These are phyloP conservation scores for Oemleria cerasiformis DNA, from an alignment of 306 rosid genomes.

Conservation along the genomic window DNA sequence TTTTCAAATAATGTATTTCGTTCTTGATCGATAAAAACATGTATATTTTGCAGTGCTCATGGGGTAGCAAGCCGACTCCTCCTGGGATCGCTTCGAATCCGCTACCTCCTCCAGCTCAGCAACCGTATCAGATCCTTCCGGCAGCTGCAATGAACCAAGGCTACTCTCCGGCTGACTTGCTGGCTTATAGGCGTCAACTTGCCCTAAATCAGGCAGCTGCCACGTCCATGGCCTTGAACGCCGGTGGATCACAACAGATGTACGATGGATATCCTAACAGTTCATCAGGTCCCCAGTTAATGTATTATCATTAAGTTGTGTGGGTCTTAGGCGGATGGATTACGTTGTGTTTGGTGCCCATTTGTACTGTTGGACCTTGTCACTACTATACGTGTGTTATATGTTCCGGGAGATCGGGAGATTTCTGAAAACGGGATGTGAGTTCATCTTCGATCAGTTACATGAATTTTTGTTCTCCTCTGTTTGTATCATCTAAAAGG, in stretches of 20 bases:
- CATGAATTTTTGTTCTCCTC: slow-evolving; percentile 24
- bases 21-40: not conserved
- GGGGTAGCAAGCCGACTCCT: slow-evolving; percentile 95
- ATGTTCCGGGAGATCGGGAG: slow-evolving; percentile 17
- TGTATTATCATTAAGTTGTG: slow-evolving; percentile 53
- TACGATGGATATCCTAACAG: slow-evolving; percentile 62
- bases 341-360: slow-evolving; percentile 1
- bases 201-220: slow-evolving; percentile 73
- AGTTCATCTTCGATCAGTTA: slow-evolving; percentile 20
- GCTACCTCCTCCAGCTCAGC: slow-evolving; percentile 66
- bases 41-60: slow-evolving; percentile 63
- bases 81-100: slow-evolving; percentile 69
- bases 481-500: slow-evolving; percentile 39
- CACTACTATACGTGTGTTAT: slow-evolving; percentile 14
- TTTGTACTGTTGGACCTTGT: slow-evolving; percentile 26
- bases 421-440: slow-evolving; percentile 35
- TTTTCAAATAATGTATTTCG: not conserved
- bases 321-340: not conserved
- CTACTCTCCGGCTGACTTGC: slow-evolving; percentile 63
- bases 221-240: slow-evolving; percentile 52
- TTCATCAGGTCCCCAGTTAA: slow-evolving; percentile 68
- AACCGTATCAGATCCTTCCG: slow-evolving; percentile 67
- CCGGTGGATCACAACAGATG: slow-evolving; percentile 64
- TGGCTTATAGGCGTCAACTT: slow-evolving; percentile 77
- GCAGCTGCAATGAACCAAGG: slow-evolving; percentile 63